phyloP scores from a whole-genome alignment of 2,329 filamentous ascomycete genomes.

The Chaetomium olivaceum region DNA sequence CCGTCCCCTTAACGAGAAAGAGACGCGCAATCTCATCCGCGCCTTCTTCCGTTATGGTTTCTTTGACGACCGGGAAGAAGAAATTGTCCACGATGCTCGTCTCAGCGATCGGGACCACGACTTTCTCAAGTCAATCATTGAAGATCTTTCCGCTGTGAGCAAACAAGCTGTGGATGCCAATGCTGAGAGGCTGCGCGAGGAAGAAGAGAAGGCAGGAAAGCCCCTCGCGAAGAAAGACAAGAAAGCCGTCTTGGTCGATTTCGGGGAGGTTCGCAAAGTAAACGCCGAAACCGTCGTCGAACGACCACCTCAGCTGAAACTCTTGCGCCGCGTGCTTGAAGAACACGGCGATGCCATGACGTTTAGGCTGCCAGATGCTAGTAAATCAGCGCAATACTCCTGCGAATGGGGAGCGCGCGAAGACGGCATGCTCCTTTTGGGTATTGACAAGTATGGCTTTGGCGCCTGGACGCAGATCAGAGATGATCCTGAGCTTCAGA shows the following conservation, averaged over 20 bases:
- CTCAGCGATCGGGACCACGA: conserved; percentile 78
- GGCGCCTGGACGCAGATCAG: conserved; percentile 94
- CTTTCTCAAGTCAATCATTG: conserved; percentile 73
- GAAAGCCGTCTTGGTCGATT: conserved; percentile 95
- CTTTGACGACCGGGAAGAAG: conserved; percentile 82
- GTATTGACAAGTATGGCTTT: conserved; percentile 90
- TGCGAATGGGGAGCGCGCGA: conserved; percentile 91
- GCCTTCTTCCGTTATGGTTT: conserved; percentile 90
- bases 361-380: conserved; percentile 88
- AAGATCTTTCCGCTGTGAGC: conserved; percentile 66
- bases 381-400: conserved; percentile 87
- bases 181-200: conserved; percentile 71
- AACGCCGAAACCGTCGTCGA: conserved; percentile 96
- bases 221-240: conserved; percentile 92
- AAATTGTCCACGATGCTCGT: conserved; percentile 84
- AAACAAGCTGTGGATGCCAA: conserved; percentile 64
- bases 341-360: conserved; percentile 68
- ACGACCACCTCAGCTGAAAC: conserved; percentile 82
- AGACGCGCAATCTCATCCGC: conserved; percentile 86
- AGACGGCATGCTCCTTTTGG: conserved; percentile 94
- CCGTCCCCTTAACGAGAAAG: conserved; percentile 87
- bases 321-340: conserved; percentile 74
- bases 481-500: conserved; percentile 82
- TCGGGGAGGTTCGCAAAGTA: conserved; percentile 86
- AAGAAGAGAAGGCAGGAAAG: conserved; percentile 81